Evolutionary conservation across 2,329 filamentous ascomycete species (phyloP).

Genomic region (Botrytis squamosa): DNA sequence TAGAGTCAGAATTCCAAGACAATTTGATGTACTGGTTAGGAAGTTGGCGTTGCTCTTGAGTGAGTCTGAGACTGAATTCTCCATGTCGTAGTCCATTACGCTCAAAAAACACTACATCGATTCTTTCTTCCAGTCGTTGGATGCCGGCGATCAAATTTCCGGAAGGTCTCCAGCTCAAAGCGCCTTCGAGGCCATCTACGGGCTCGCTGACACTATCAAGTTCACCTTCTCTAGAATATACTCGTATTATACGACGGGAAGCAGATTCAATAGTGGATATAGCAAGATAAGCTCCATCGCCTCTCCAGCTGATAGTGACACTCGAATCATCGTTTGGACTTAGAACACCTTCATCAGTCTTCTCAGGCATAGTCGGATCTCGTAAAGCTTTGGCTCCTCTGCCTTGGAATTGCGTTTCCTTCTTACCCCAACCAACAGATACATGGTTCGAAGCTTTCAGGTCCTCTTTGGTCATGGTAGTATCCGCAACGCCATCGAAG

Average conservation of each 20-base stretch:
- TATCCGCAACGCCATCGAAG: conserved; percentile 80
- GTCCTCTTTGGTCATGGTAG: conserved; percentile 70
- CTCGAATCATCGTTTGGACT: conserved; percentile 71
- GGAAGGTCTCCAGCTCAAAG: conserved; percentile 85
- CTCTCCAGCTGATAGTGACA: conserved; percentile 84
- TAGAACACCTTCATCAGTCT: conserved; percentile 77
- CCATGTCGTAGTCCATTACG: conserved; percentile 96
- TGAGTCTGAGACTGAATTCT: conserved; percentile 76
- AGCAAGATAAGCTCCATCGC: conserved; percentile 88
- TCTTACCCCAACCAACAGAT: conserved; percentile 97
- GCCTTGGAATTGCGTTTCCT: conserved; percentile 96
- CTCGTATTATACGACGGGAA: conserved; percentile 74
- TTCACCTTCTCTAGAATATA: conserved; percentile 86
- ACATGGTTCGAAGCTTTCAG: conserved; percentile 89
- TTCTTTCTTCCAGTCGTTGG: conserved; percentile 65
- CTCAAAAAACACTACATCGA: conserved; percentile 93
- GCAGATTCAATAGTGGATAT: conserved; percentile 74
- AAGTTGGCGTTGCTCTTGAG: conserved; percentile 55
- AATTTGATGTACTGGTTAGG: conserved; percentile 62
- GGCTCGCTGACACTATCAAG: conserved; percentile 94
- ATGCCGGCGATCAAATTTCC: conserved; percentile 90
- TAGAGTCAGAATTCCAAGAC: conserved; percentile 90
- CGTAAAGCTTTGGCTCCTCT: conserved; percentile 81
- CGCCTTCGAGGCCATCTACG: conserved; percentile 83
- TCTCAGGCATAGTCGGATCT: conserved; percentile 93